Evolutionary conservation across 2,329 filamentous ascomycete genomes (phyloP).

Genomic region (Sordariomycetes sp.): DNA sequence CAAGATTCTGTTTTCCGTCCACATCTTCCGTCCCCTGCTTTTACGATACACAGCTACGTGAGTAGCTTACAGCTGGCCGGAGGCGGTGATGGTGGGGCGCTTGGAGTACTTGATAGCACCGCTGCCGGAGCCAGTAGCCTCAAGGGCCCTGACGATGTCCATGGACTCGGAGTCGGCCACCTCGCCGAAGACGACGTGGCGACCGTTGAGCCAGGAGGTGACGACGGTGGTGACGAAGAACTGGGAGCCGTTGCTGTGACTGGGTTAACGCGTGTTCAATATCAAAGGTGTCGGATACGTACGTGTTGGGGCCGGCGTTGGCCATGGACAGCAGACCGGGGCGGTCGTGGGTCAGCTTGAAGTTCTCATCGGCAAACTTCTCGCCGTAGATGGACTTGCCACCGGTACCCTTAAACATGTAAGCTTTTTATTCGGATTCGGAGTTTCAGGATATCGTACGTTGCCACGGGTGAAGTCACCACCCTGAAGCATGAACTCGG

Average conservation of each 20-base stretch:
- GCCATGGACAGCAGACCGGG: slow-evolving; percentile 88
- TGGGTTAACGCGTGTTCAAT: not conserved
- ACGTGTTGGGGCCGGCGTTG: slow-evolving; percentile 92
- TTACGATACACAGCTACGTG: slow-evolving; percentile 9
- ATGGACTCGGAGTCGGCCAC: slow-evolving; percentile 44
- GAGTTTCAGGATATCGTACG: no score
- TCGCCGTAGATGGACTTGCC: slow-evolving; percentile 93
- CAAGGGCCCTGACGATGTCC: slow-evolving; percentile 49
- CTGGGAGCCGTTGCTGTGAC: slow-evolving; percentile 86
- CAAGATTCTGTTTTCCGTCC: not conserved
- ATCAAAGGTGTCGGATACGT: slow-evolving; percentile 19
- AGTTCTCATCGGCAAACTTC: slow-evolving; percentile 94
- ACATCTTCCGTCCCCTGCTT: not conserved
- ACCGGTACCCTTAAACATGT: slow-evolving; percentile 84
- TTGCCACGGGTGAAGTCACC: slow-evolving; percentile 92
- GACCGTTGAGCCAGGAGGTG: slow-evolving; percentile 76
- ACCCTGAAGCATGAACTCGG: slow-evolving; percentile 90
- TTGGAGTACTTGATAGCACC: slow-evolving; percentile 47
- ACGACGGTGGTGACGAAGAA: slow-evolving; percentile 95
- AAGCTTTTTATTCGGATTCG: no score
- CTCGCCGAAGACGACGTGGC: slow-evolving; percentile 80
- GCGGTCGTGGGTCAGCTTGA: slow-evolving; percentile 61
- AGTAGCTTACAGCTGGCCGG: slow-evolving; percentile 24
- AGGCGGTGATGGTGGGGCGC: slow-evolving; percentile 48
- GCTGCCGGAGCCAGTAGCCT: slow-evolving; percentile 47